Percentiles rank a stretch among this genome's conserved stretches.
phyloP scores from a whole-genome alignment of 2,329 filamentous ascomycete species.

The Ceratocystis alfenasii region DNA sequence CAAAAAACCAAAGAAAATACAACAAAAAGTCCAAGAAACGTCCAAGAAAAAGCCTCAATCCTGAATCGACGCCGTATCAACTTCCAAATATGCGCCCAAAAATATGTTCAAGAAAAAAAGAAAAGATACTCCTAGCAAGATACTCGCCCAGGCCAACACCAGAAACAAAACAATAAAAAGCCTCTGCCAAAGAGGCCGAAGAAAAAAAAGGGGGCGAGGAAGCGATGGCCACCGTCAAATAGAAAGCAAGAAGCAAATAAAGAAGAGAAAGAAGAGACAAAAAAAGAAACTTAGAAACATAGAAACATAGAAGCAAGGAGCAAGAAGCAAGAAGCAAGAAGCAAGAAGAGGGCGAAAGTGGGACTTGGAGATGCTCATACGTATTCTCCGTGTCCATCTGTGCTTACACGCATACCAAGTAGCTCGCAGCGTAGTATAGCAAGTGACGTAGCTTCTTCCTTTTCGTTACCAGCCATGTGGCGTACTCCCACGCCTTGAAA shows the following conservation, averaged over 20 bases:
- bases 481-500: conserved; percentile 6
- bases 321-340: too few relatives aligned
- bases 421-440: not conserved
- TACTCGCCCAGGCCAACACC: conserved; percentile 3
- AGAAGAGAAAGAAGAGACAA: not conserved
- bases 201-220: conserved; percentile 6
- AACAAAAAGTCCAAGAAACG: conserved; percentile 1
- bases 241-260: conserved; percentile 4
- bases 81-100: not conserved
- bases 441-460: too few relatives aligned
- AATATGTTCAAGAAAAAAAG: not conserved
- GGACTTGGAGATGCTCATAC: too few relatives aligned
- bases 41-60: not conserved
- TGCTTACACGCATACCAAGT: not conserved
- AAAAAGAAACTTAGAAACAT: not conserved
- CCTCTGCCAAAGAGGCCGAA: not conserved
- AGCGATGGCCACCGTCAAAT: conserved; percentile 1
- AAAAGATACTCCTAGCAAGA: conserved; percentile 3
- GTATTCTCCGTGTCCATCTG: not conserved
- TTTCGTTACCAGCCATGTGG: conserved; percentile 2
- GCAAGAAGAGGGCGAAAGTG: too few relatives aligned
- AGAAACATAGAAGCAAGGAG: not conserved
- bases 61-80: not conserved
- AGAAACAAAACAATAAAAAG: conserved; percentile 10
- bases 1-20: conserved; percentile 5